Conservation (phyloP, 345 rosid genomes). For the Sonneratia caseolaris region DNA sequence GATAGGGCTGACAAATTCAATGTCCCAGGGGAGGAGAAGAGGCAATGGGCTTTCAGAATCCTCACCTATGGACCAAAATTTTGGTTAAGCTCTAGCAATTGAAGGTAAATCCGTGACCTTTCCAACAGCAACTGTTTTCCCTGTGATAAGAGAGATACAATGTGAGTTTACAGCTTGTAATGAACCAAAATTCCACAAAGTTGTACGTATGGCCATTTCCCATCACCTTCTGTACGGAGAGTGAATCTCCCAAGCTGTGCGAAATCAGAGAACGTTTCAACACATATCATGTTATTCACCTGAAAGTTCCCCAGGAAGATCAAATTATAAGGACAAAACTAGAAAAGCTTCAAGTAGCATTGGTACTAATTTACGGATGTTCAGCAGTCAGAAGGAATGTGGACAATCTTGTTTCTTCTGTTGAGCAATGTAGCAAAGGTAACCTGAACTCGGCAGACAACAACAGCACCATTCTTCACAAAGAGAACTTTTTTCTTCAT, state of each 20-base stretch:
- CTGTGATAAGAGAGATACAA: conserved; percentile 11
- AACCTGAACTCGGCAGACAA: conserved; percentile 90
- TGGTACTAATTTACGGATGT: neutral
- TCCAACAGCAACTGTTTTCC: conserved; percentile 40
- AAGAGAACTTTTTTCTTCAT: conserved; percentile 83
- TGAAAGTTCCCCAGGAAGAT: conserved; percentile 10
- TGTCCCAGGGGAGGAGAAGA: neutral
- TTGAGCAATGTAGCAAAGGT: neutral
- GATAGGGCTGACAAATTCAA: neutral
- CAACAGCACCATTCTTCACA: conserved; percentile 85
- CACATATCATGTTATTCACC: conserved; percentile 69
- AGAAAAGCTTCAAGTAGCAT: neutral
- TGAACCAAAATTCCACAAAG: neutral
- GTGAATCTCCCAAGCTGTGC: conserved; percentile 96
- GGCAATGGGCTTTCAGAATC: too few relatives aligned
- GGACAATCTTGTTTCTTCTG: neutral
- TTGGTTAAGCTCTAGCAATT: conserved; percentile 20
- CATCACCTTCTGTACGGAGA: conserved; percentile 84
- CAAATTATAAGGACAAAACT: neutral
- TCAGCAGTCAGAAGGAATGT: neutral
- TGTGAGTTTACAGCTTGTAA: neutral
- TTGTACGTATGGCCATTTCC: neutral
- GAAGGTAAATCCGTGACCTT: conserved; percentile 29
- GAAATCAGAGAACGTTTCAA: conserved; percentile 77
- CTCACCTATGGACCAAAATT: neutral